Evolutionary conservation across 2,329 filamentous ascomycete species (phyloP), one percentile per base, ranked within the genome.

Genomic region (Sphaerulina vaccinii): DNA sequence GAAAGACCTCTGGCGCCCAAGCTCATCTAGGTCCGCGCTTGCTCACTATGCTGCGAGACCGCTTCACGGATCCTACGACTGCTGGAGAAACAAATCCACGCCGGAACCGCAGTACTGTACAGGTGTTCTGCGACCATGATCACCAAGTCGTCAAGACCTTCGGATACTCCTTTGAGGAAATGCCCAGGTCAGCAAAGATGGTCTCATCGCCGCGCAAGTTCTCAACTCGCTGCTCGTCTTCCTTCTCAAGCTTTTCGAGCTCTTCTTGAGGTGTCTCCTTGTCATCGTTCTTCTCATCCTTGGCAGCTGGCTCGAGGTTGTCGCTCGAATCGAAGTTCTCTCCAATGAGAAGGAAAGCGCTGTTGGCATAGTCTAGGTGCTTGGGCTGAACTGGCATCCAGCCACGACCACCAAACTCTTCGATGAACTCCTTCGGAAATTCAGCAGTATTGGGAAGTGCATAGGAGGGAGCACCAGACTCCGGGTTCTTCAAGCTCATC

Each of bases 321-420:
- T 80, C 81, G 3, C 76, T 73, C 2, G 7, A 7, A 22, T 80
- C 75, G 19, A 71, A 73, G 1, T 79, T 79, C 62, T 89, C 83
- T 5, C 90, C 90, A 38, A 96, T 85, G 51, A 96, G 77, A 8
- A 96, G 72, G 48, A 95, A 79, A 65, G 95, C 88, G 0, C 86
- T 81, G 58, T 88, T 87, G 27, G 78, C 78, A 64, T 88, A 89
- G 61, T 92, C 79, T 2, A 56, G 51, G 48, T 64, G 61, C 52
- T 86, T 81, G 0, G 90, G 87, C 58, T 85, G 76, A 1, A 88
- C 77, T 0, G 88, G 83, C 50, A 83, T 77, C 90, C 90, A 96
- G 38, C 87, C 83, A 2, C 87, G 76, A 5, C 80, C 78, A 13
- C 79, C 74, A 63, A 96, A 95, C 55, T 88, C 86, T 2, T 89